Evolutionary conservation across 2,329 filamentous ascomycete species (phyloP).

Genomic region (Sphaerulina musiva): DNA sequence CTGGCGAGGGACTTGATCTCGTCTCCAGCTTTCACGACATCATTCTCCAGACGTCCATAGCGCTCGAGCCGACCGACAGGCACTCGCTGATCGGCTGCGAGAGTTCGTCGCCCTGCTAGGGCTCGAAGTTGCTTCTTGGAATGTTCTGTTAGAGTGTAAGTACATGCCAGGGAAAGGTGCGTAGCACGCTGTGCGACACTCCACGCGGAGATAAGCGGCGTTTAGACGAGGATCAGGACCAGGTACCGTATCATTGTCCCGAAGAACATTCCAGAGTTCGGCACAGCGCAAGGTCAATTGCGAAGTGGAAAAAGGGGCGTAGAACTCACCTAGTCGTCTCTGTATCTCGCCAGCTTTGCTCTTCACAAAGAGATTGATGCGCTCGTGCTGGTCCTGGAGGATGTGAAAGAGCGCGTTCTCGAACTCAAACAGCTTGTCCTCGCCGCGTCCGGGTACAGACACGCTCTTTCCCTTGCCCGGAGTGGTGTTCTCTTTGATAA

Average conservation of each 20-base stretch:
- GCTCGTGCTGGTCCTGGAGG: constrained; percentile 67
- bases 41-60: constrained; percentile 47
- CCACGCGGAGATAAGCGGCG: constrained; percentile 6
- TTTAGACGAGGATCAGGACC: not conserved
- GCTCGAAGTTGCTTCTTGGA: constrained; percentile 27
- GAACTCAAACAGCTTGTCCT: constrained; percentile 51
- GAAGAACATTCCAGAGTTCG: constrained; percentile 1
- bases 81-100: constrained; percentile 31
- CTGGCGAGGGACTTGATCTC: constrained; percentile 65
- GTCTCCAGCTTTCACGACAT: constrained; percentile 55
- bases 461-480: constrained; percentile 63
- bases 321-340: constrained; percentile 56
- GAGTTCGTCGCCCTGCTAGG: constrained; percentile 20
- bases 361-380: constrained; percentile 68
- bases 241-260: not conserved
- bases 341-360: constrained; percentile 76
- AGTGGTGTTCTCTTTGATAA: constrained; percentile 75
- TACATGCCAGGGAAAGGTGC: not conserved
- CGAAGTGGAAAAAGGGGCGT: constrained; percentile 1
- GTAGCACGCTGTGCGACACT: not conserved
- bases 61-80: constrained; percentile 43
- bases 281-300: not conserved
- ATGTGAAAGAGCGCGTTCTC: constrained; percentile 66
- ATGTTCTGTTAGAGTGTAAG: constrained; percentile 21
- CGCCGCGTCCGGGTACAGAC: constrained; percentile 63